Conservation (phyloP, 345 rosid genomes). For the Citrus sp. region DNA sequence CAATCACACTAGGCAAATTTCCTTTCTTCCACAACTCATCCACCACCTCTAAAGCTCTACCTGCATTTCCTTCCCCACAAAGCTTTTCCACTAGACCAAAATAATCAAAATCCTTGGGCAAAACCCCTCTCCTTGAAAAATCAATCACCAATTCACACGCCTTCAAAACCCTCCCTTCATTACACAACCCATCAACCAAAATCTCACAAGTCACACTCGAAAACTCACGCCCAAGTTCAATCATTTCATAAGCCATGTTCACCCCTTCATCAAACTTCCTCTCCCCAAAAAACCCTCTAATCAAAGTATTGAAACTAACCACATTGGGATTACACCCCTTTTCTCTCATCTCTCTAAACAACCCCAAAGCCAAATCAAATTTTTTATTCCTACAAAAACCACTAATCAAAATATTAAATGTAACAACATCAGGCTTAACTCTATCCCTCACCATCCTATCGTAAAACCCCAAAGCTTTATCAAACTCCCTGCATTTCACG, state of each 20-base stretch:
- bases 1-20: constrained; percentile 54
- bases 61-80: constrained; percentile 41
- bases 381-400: constrained; percentile 51
- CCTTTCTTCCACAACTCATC: constrained; percentile 62
- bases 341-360: constrained; percentile 79
- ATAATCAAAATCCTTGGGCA: constrained; percentile 61
- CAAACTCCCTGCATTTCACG: constrained; percentile 53
- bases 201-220: constrained; percentile 80
- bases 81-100: constrained; percentile 53
- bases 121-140: constrained; percentile 50
- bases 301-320: constrained; percentile 79
- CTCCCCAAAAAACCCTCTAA: constrained; percentile 59
- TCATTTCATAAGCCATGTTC: constrained; percentile 81
- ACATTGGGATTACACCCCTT: constrained; percentile 74
- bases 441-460: constrained; percentile 59
- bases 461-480: constrained; percentile 46
- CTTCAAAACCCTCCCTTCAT: constrained; percentile 39
- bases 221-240: constrained; percentile 51
- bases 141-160: constrained; percentile 62
- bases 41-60: constrained; percentile 52
- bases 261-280: constrained; percentile 62
- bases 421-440: constrained; percentile 66
- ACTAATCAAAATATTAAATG: constrained; percentile 71
- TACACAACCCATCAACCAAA: constrained; percentile 70
- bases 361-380: constrained; percentile 54